These are phyloP conservation scores for Calocybe gangraenosa DNA, from an alignment of 768 basidiomycete species.

Conservation along the genomic window DNA sequence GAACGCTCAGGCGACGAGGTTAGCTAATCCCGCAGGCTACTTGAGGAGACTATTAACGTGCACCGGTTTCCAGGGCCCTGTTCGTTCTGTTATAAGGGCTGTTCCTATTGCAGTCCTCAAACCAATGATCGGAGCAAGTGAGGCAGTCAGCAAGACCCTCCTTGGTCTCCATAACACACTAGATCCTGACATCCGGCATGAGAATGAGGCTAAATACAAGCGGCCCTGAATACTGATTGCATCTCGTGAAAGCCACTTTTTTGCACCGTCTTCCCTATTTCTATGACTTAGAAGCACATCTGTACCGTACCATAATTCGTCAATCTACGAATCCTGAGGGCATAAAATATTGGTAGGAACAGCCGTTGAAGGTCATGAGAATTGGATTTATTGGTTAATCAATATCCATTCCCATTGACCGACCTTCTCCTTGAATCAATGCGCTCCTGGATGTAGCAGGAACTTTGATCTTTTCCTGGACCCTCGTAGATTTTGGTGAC, in stretches of 20 bases:
- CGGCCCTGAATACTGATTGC: slow-evolving; percentile 43
- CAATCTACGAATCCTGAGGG: too few species aligned
- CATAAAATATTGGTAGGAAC: too few species aligned
- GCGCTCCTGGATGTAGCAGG: slow-evolving; percentile 61
- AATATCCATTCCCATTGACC: slow-evolving; percentile 89
- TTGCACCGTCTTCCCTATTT: too few species aligned
- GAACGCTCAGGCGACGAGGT: slow-evolving; percentile 92
- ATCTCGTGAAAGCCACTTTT: neutral
- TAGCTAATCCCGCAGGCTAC: slow-evolving; percentile 19
- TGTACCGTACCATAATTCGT: too few species aligned
- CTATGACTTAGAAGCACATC: too few species aligned
- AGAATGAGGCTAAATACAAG: slow-evolving; percentile 95
- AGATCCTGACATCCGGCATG: slow-evolving; percentile 77
- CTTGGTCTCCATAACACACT: slow-evolving; percentile 91
- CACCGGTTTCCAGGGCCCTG: slow-evolving; percentile 62
- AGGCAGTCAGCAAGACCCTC: slow-evolving; percentile 93
- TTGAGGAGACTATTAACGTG: neutral
- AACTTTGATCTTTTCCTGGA: slow-evolving; percentile 78
- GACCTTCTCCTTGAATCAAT: slow-evolving; percentile 78
- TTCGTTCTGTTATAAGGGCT: slow-evolving; percentile 91
- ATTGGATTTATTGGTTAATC: slow-evolving; percentile 40
- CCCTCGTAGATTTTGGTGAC: slow-evolving; percentile 39
- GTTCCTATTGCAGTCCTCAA: slow-evolving; percentile 96
- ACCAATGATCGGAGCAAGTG: slow-evolving; percentile 97
- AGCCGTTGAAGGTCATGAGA: too few species aligned